Base-by-base conservation (phyloP, 1,284 basidiomycete genomes). In the Austroboletus rostrupii region DNA sequence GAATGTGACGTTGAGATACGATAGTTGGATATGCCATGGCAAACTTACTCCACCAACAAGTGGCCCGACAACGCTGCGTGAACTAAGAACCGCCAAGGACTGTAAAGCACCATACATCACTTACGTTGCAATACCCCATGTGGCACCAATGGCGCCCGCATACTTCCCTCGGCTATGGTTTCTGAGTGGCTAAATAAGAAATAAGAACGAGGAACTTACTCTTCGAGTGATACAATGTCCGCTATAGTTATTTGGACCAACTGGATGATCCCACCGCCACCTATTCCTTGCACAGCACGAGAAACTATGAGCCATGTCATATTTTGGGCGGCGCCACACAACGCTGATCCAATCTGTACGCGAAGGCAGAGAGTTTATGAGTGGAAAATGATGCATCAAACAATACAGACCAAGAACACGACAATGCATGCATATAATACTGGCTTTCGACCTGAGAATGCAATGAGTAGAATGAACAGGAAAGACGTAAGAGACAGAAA, bases 201-300 rank as follows among this genome's bases (percentile, higher is more conserved):
- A 31, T 38, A 36, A 32, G 32, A 14, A 0, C 13, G 35, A 3
- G 20, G n/a, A 11, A 50, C 55, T 48, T 42, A 70, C 66, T 59
- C 62, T 38, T 64, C 53, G 16, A 76, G 52, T 3, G 70, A 49
- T 5, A 73, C 59, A 12, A 77, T 67, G 41, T 76, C 73, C 3
- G 64, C 64, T 26, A 76, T 65, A 16, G 67, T 62, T 31, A 76
- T 72, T 41, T 74, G 61, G 3, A 68, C 63, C 31, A 74, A 49
- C 20, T 68, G 64, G 1, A 70, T 61, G 39, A 71, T 65, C 7
- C 72, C 75, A 2, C 77, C 76, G 1, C 76, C 78, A 10, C 78
- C 79, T n/a, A 79, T 64, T 19, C 79, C 79, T 57, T 80, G 79
- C 0, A 81, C 56, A 2, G 73, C 78, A 33, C 79, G 68, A 45